Percentiles rank a stretch among this genome's conserved stretches.
Evolutionary conservation across 768 basidiomycete species (phyloP).

Genomic region (Lactarius sanguifluus): DNA sequence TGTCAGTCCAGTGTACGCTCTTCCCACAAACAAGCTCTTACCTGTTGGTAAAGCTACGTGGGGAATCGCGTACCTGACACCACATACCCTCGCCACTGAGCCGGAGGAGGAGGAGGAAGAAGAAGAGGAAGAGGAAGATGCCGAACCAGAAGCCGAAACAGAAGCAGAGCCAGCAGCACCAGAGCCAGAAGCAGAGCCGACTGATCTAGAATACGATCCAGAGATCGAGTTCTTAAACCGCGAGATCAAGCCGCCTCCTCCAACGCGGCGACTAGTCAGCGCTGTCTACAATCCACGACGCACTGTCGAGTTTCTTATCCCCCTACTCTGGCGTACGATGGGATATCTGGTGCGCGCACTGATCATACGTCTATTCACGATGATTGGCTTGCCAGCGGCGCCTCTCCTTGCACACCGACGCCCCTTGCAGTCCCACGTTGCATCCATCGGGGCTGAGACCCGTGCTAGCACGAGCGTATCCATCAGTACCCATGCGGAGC

Average conservation of each 20-base stretch:
- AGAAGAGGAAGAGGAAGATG: neutral
- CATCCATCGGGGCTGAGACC: neutral
- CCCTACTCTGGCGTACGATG: constrained; percentile 25
- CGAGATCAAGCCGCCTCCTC: constrained; percentile 18
- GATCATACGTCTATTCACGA: constrained; percentile 23
- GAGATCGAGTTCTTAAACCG: constrained; percentile 22
- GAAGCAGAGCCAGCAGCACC: constrained; percentile 1
- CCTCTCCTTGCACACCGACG: constrained; percentile 10
- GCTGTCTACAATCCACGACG: constrained; percentile 19
- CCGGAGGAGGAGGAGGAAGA: constrained; percentile 2
- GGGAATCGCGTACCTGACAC: constrained; percentile 40
- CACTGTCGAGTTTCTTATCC: constrained; percentile 20
- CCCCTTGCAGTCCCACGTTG: constrained; percentile 5
- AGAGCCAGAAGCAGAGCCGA: constrained; percentile 8
- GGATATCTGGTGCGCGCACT: constrained; percentile 22
- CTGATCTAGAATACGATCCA: constrained; percentile 19
- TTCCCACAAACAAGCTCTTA: constrained; percentile 26
- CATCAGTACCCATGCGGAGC: neutral
- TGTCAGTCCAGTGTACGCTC: constrained; percentile 34
- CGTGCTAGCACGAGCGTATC: neutral
- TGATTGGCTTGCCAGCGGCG: constrained; percentile 14
- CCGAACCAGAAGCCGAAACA: neutral
- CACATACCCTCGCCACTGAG: constrained; percentile 32
- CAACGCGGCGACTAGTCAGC: neutral
- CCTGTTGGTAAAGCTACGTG: constrained; percentile 31